phyloP scores from a whole-genome alignment of 306 rosid genomes.

The Vigna angularis region DNA sequence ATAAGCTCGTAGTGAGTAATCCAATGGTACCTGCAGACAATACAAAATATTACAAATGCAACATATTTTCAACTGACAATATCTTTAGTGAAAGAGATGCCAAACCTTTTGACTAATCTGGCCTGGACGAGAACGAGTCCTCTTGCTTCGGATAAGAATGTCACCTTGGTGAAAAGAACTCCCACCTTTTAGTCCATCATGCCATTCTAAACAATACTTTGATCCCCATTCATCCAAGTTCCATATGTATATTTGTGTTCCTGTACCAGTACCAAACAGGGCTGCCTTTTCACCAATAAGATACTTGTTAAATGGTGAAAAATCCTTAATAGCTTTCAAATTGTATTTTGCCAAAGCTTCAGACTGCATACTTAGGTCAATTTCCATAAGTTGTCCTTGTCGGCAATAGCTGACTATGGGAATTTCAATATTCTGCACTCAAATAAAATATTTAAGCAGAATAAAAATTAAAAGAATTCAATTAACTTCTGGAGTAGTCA shows the following conservation, averaged over 20 bases:
- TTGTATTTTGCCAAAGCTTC: conserved; percentile 56
- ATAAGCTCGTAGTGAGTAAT: conserved; percentile 64
- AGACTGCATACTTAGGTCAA: conserved; percentile 54
- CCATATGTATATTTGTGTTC: conserved; percentile 70
- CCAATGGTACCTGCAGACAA: conserved; percentile 59
- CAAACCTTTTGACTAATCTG: conserved; percentile 60
- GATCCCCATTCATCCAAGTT: conserved; percentile 67
- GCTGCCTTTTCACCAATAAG: conserved; percentile 67
- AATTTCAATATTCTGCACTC: conserved; percentile 66
- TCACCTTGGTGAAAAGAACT: conserved; percentile 65
- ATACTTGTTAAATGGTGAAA: conserved; percentile 64
- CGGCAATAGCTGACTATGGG: conserved; percentile 59
- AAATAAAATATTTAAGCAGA: conserved; percentile 30
- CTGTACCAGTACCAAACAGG: conserved; percentile 52
- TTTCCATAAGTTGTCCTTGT: conserved; percentile 58
- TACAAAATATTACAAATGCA: conserved; percentile 26
- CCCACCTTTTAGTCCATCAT: conserved; percentile 50
- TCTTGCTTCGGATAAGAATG: conserved; percentile 53
- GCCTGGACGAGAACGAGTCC: conserved; percentile 66
- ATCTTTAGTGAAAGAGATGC: conserved; percentile 16
- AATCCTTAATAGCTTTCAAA: conserved; percentile 58
- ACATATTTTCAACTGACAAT: conserved; percentile 13
- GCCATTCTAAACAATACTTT: conserved; percentile 60
- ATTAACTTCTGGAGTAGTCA: conserved; percentile 15
- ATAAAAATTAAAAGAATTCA: conserved; percentile 8